A percentile compares a stretch with the other conserved stretches of the same genome.
phyloP scores from a whole-genome alignment of 2,329 filamentous ascomycete genomes.

The Fusarium floridanum region DNA sequence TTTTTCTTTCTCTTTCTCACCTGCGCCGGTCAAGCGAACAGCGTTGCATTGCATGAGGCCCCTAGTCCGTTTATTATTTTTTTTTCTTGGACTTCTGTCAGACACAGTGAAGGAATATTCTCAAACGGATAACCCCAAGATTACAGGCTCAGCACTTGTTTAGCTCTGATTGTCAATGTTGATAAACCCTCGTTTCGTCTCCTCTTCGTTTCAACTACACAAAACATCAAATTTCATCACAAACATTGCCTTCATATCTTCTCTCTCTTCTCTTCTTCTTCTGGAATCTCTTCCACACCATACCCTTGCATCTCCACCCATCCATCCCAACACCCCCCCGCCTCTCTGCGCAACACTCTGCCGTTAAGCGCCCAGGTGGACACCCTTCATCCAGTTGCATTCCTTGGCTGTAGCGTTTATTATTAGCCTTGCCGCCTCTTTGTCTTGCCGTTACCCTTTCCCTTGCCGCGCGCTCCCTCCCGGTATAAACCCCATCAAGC shows the following conservation, averaged over 20 bases:
- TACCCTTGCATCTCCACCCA: not conserved
- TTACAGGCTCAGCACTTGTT: not conserved
- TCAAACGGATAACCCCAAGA: not conserved
- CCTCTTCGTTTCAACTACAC: not conserved
- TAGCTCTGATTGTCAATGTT: not conserved
- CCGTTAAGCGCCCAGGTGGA: constrained; percentile 48
- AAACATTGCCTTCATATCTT: not conserved
- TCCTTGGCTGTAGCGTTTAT: constrained; percentile 43
- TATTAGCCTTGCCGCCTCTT: constrained; percentile 46
- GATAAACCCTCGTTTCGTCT: constrained; percentile 1
- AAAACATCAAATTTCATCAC: not conserved
- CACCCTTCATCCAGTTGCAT: constrained; percentile 36
- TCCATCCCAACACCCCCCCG: not conserved
- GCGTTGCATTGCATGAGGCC: constrained; percentile 21
- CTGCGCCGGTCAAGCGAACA: constrained; percentile 25
- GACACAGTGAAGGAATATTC: not conserved
- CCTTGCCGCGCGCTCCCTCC: constrained; percentile 30
- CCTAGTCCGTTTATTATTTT: not conserved
- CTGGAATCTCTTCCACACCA: constrained; percentile 11
- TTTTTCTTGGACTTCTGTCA: not conserved
- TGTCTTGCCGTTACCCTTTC: constrained; percentile 4
- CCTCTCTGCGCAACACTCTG: constrained; percentile 15
- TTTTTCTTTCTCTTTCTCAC: not conserved
- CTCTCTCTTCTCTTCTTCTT: not conserved
- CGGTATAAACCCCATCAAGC: constrained; percentile 28